These are phyloP conservation scores for Linderniella brevidens DNA, from an alignment of 257 asterid genomes.

Conservation along the genomic window DNA sequence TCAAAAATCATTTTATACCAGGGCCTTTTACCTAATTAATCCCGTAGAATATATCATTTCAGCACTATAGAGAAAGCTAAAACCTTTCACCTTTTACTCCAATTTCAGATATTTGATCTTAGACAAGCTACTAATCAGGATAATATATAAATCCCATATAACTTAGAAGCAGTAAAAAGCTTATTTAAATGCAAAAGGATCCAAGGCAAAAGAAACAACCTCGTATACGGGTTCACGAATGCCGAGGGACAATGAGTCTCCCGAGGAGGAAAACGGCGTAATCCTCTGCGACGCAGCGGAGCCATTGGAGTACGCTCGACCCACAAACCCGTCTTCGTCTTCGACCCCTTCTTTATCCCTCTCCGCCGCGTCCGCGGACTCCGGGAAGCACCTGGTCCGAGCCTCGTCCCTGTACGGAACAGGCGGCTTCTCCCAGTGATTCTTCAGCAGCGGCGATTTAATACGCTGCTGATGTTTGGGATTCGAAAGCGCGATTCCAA, in stretches of 20 bases:
- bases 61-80: too few species aligned
- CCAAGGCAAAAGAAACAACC: slow-evolving; percentile 27
- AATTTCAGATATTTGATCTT: slow-evolving; percentile 4
- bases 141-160: not conserved
- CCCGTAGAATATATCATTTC: too few species aligned
- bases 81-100: not conserved
- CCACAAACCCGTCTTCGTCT: slow-evolving; percentile 24
- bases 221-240: slow-evolving; percentile 88
- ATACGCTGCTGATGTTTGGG: slow-evolving; percentile 23
- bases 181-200: slow-evolving; percentile 3
- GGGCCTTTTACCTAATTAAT: too few species aligned
- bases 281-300: slow-evolving; percentile 28
- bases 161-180: not conserved
- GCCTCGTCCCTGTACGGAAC: slow-evolving; percentile 20
- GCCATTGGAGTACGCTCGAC: slow-evolving; percentile 25
- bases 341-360: slow-evolving; percentile 17
- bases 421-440: slow-evolving; percentile 28
- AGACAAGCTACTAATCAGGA: not conserved
- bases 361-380: slow-evolving; percentile 24
- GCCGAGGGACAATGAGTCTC: slow-evolving; percentile 70
- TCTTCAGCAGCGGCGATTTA: slow-evolving; percentile 19
- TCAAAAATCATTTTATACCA: too few species aligned
- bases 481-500: slow-evolving; percentile 28
- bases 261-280: slow-evolving; percentile 13
- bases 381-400: slow-evolving; percentile 27